Conservation (phyloP, 2,329 filamentous ascomycete species). For the Trichophyton benhamiae region DNA sequence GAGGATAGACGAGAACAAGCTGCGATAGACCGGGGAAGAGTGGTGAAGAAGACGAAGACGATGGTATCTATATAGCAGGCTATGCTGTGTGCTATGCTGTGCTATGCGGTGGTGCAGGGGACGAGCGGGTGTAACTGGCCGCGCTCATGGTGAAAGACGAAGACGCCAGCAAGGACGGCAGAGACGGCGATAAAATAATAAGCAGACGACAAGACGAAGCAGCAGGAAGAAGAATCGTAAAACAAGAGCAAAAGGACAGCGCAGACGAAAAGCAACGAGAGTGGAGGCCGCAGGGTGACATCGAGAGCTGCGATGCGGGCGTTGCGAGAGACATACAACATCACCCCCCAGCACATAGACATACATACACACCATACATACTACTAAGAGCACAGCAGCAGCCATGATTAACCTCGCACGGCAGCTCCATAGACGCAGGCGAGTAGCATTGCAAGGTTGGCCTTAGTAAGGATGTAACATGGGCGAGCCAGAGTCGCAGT, state of each 20-base stretch:
- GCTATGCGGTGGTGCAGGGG: background rate
- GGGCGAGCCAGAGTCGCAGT: no score
- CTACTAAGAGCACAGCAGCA: background rate
- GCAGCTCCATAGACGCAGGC: no score
- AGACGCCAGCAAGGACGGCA: background rate
- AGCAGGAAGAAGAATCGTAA: background rate
- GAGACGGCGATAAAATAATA: background rate
- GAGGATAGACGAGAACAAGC: no score
- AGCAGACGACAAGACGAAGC: background rate
- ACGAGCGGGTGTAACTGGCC: background rate
- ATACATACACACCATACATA: no score
- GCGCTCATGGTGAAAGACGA: background rate
- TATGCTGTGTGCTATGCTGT: no score
- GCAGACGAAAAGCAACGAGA: background rate
- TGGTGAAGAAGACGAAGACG: no score
- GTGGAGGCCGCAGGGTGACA: background rate
- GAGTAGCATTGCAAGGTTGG: no score
- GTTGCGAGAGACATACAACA: no score
- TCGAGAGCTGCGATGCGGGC: background rate
- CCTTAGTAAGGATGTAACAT: no score
- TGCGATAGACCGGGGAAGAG: no score
- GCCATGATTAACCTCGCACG: background rate
- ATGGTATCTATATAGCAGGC: no score
- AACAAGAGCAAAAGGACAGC: background rate
- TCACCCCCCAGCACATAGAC: no score